Base-by-base conservation (phyloP, 352 stramenopile species). In the Phytopythium chamaehyphon region DNA sequence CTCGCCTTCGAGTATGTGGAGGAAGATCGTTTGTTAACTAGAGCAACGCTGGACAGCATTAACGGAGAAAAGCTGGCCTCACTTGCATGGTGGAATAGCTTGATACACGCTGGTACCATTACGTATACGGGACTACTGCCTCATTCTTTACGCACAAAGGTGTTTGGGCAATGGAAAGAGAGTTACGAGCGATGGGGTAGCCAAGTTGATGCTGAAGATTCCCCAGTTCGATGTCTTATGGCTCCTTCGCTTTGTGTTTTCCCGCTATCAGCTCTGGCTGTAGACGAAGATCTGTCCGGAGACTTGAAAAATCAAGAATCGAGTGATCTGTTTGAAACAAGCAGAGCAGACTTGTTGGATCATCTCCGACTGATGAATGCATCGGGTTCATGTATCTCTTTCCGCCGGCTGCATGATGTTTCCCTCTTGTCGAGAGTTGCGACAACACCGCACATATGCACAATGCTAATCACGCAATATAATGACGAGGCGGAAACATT, bases 21-120 rank as follows among this genome's bases (percentile, higher is more conserved):
- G 23, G 61, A 78, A 18, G 69, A 87, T 28, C 55, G 55, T 2
- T 69, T 73, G 22, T 15, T 22, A 0, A 54, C 65, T 8, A 51
- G 61, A 24, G 54, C 71, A 7, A 54, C 33, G 12, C 28, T 53
- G 1, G 58, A 43, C 36, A 33, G 46, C 7, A 61, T 60, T 9
- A 36, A 57, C 11, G 62, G 49, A 24, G 57, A 69, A 18, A 61
- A 60, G 7, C 26, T 44, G 0, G 57, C 66, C 16, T 67, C 63
- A 0, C 38, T 88, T 0, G 54, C 61, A 0, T 67, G 62, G 46
- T 86, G 75, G 74, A 87, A 88, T 31, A 69, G 76, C 1, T 58
- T 89, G 7, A 24, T 92, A 1, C 54, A 60, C 1, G 74, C 78
- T 45, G 73, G 62, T 10, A 24, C 69, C 0, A 21, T 88, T 8